Base-by-base conservation (phyloP, 805 yeast genomes). In the Metschnikowia bowlesiae region DNA sequence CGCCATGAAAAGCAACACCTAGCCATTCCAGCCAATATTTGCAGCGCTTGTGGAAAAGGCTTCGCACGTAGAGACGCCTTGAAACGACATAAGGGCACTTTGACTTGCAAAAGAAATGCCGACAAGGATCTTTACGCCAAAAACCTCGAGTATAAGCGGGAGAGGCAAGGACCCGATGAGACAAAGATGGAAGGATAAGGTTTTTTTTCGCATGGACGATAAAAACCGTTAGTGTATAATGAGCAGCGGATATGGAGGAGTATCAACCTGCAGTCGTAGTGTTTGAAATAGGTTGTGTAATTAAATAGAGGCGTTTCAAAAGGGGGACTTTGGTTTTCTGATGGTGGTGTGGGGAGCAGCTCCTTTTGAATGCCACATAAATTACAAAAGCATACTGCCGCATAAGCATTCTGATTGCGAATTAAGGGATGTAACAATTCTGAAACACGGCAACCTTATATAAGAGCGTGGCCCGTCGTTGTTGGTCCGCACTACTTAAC, bases 21-120 rank as follows among this genome's bases (percentile, higher is more conserved):
- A 43, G 75, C 82, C 26, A 80, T 84, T 1, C 79, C 88, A 8
- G 91, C 92, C 0, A 84, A 87, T 61, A 81, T 85, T 43, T 87
- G 95, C 66, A 81, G 84, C 6, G 68, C 74, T 14, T 87, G 95
- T 69, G 89, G 88, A 35, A 87, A 87, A 61, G 91, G 94, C 0
- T 87, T 87, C 74, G 92, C 94, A 1, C 70, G 95, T 44, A 85
- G 85, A 59, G 95, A 87, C 67, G 94, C 94, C 0, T 70, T 87
- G 58, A 87, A 86, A 62, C 73, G 95, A 57, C 95, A 87, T 64
- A 73, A 74, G 49, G 85, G 85, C 46, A 87, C 95, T 0, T 68
- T 84, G 53, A 87, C 94, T 0, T 87, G 95, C 69, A 80, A 79
- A 55, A 63, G 94, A 49, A 87, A 87, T 62, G 78, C 88, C 37